Conservation (phyloP, 2,329 filamentous ascomycete species). For the Coccinonectria pachysandricola region DNA sequence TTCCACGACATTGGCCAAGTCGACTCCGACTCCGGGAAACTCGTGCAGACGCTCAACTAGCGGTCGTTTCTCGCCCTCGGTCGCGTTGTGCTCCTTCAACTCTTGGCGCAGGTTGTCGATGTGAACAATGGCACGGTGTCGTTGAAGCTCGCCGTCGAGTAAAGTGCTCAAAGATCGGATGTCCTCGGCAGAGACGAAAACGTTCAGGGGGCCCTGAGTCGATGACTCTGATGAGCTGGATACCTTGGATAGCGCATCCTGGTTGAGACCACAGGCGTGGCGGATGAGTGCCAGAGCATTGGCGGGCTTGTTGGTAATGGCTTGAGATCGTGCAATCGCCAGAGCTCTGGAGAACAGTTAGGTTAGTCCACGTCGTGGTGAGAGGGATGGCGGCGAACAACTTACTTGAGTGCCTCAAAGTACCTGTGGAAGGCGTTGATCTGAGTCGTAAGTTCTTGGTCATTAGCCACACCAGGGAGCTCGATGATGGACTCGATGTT, state of each 20-base stretch:
- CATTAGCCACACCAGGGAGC: constrained; percentile 79
- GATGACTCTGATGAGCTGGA: constrained; percentile 20
- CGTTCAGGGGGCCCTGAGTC: constrained; percentile 44
- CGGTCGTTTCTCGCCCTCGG: constrained; percentile 30
- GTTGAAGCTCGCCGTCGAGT: constrained; percentile 63
- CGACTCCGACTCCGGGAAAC: constrained; percentile 60
- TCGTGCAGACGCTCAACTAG: constrained; percentile 65
- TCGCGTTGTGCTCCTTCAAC: constrained; percentile 32
- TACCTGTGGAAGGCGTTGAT: constrained; percentile 72
- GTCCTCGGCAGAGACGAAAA: constrained; percentile 54
- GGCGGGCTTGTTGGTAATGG: constrained; percentile 57
- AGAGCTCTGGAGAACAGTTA: constrained; percentile 54
- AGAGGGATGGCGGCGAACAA: constrained; percentile 2
- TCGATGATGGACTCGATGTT: constrained; percentile 86
- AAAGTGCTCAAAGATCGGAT: constrained; percentile 48
- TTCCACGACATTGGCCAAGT: constrained; percentile 71
- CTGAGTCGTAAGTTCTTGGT: constrained; percentile 63
- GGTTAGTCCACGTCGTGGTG: too few relatives aligned
- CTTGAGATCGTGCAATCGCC: constrained; percentile 76
- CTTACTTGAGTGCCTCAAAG: constrained; percentile 79
- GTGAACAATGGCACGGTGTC: constrained; percentile 77
- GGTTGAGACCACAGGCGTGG: constrained; percentile 55
- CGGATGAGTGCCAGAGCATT: constrained; percentile 81
- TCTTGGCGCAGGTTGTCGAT: constrained; percentile 55
- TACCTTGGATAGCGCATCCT: constrained; percentile 41